These are phyloP conservation scores for Thelonectria blattea DNA, from an alignment of 2,329 filamentous ascomycete species.

Conservation along the genomic window DNA sequence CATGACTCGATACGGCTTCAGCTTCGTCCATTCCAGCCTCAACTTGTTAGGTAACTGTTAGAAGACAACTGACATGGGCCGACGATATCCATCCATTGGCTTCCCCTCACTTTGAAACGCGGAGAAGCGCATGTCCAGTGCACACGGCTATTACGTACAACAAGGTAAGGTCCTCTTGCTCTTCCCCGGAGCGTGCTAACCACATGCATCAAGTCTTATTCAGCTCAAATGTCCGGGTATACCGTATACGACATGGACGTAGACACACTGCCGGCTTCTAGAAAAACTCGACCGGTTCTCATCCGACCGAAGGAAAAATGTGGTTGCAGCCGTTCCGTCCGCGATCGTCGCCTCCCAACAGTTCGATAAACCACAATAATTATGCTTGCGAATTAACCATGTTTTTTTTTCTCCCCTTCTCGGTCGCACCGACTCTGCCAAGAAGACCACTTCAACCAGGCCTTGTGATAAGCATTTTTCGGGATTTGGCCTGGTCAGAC, in stretches of 20 bases:
- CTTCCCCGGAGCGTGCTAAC: too few relatives aligned
- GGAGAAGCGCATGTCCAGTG: background rate
- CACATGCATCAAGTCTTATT: too few relatives aligned
- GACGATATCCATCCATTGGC: background rate
- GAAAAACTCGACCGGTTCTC: background rate
- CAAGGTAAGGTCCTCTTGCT: background rate
- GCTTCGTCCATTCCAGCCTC: too few relatives aligned
- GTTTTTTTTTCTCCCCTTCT: too few relatives aligned
- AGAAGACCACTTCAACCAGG: background rate
- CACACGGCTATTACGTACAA: background rate
- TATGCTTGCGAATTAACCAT: too few relatives aligned
- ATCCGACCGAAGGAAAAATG: background rate
- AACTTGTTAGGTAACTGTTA: too few relatives aligned
- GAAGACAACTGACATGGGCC: too few relatives aligned
- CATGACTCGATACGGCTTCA: background rate
- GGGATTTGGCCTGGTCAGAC: background rate
- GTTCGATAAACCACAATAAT: too few relatives aligned
- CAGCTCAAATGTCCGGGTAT: too few relatives aligned
- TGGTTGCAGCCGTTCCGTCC: constrained; percentile 10
- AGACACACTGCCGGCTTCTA: constrained; percentile 4
- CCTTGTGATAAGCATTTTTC: constrained; percentile 7
- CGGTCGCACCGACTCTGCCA: constrained; percentile 1
- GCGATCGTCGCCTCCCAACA: background rate
- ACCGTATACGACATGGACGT: too few relatives aligned
- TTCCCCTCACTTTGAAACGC: background rate